These are phyloP conservation scores for Phytophthora pini DNA, from an alignment of 352 stramenopile species.

Conservation along the genomic window DNA sequence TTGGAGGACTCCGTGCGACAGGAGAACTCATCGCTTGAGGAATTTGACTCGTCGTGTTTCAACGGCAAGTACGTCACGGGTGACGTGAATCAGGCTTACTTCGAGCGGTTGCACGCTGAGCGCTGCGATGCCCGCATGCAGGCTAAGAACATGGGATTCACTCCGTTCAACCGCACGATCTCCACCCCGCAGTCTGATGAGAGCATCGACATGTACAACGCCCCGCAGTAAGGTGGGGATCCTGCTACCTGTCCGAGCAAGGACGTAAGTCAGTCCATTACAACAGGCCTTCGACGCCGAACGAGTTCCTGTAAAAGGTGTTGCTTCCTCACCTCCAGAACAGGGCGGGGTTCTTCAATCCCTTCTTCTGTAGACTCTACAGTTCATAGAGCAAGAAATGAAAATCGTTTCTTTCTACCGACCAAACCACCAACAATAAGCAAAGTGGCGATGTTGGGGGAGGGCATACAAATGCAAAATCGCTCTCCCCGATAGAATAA, in stretches of 20 bases:
- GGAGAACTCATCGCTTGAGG: slow-evolving; percentile 70
- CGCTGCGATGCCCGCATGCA: slow-evolving; percentile 86
- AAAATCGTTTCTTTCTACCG: slow-evolving; percentile 34
- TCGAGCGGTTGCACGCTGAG: slow-evolving; percentile 79
- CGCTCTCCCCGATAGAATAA: slow-evolving; percentile 15
- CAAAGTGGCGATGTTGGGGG: slow-evolving; percentile 7
- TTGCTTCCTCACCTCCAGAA: slow-evolving; percentile 24
- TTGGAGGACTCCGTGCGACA: slow-evolving; percentile 89
- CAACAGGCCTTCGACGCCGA: slow-evolving; percentile 11
- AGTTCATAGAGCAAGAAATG: slow-evolving; percentile 46
- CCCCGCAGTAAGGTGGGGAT: slow-evolving; percentile 63
- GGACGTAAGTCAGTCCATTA: slow-evolving; percentile 22
- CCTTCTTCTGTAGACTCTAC: slow-evolving; percentile 37
- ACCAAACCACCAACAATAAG: slow-evolving; percentile 18
- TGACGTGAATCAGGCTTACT: slow-evolving; percentile 89
- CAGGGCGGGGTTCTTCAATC: slow-evolving; percentile 11
- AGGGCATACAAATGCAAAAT: slow-evolving; percentile 10
- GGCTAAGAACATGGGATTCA: slow-evolving; percentile 85
- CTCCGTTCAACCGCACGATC: slow-evolving; percentile 78
- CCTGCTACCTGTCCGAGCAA: slow-evolving; percentile 11
- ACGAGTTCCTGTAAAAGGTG: slow-evolving; percentile 8
- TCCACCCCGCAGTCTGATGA: slow-evolving; percentile 83
- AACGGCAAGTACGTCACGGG: slow-evolving; percentile 97
- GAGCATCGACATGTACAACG: slow-evolving; percentile 91
- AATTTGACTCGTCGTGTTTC: slow-evolving; percentile 98